phyloP scores from a whole-genome alignment of 2,329 filamentous ascomycete genomes.

The Metarhizium robertsii region DNA sequence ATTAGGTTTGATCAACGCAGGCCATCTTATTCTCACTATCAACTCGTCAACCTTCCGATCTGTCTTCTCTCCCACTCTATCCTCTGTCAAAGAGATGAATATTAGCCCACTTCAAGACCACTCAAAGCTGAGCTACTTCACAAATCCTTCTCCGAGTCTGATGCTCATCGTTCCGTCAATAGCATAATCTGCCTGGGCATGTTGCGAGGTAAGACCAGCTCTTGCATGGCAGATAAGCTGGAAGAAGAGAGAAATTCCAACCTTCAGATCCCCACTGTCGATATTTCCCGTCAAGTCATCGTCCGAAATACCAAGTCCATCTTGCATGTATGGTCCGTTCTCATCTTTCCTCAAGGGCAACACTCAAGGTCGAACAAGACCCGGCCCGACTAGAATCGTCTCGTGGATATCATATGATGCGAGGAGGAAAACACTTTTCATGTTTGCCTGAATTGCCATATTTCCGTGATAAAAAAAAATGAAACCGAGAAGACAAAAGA shows the following conservation, averaged over 20 bases:
- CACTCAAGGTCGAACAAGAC: background rate
- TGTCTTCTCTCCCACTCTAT: slow-evolving; percentile 15
- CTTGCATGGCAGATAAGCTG: background rate
- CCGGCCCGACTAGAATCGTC: background rate
- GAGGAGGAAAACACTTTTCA: background rate
- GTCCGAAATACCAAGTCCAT: background rate
- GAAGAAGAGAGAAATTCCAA: background rate
- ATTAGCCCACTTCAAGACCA: slow-evolving; percentile 10
- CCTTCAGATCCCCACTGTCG: background rate
- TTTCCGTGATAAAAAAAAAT: slow-evolving; percentile 1
- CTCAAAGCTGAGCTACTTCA: slow-evolving; percentile 8
- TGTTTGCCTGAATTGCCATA: background rate
- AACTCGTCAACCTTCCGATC: slow-evolving; percentile 16
- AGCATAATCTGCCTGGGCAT: background rate
- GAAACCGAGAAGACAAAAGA: slow-evolving; percentile 2
- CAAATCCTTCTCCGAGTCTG: background rate
- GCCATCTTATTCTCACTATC: slow-evolving; percentile 30
- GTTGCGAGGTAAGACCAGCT: background rate
- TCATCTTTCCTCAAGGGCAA: background rate
- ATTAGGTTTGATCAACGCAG: slow-evolving; percentile 18
- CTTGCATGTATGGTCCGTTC: background rate
- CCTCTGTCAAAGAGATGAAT: slow-evolving; percentile 1
- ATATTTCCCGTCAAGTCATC: slow-evolving; percentile 2
- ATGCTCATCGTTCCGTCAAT: background rate
- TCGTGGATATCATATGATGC: slow-evolving; percentile 1